phyloP scores from a whole-genome alignment of 164 flowering plant genomes.

The Nymphaea thermarum region DNA sequence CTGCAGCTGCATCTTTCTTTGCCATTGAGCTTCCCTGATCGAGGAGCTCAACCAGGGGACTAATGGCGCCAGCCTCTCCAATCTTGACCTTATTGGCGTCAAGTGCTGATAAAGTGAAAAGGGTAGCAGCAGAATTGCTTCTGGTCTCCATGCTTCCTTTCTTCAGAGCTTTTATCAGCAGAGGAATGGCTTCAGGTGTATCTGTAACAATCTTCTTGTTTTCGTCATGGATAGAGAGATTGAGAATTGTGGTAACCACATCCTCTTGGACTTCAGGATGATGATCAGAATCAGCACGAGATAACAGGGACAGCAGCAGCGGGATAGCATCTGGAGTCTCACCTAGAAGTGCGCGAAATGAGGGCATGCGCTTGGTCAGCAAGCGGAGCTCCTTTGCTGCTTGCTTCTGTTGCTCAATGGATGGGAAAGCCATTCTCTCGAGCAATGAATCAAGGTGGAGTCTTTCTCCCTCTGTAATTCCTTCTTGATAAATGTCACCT shows the following conservation, averaged over 20 bases:
- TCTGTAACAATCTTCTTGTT: slow-evolving; percentile 73
- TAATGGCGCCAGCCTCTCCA: slow-evolving; percentile 56
- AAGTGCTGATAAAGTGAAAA: slow-evolving; percentile 69
- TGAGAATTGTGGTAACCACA: slow-evolving; percentile 61
- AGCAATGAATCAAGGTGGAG: slow-evolving; percentile 31
- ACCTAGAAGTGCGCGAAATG: slow-evolving; percentile 62
- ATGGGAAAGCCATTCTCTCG: slow-evolving; percentile 27
- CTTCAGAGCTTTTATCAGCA: slow-evolving; percentile 50
- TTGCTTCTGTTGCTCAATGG: slow-evolving; percentile 35
- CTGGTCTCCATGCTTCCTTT: slow-evolving; percentile 53
- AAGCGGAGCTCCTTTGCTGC: slow-evolving; percentile 70
- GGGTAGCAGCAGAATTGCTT: slow-evolving; percentile 80
- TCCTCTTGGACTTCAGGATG: slow-evolving; percentile 66
- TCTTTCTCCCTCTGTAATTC: slow-evolving; percentile 26
- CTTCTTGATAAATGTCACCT: slow-evolving; percentile 20
- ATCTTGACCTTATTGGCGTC: slow-evolving; percentile 65
- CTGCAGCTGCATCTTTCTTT: slow-evolving; percentile 79
- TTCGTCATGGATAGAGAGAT: slow-evolving; percentile 66
- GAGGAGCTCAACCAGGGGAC: slow-evolving; percentile 48
- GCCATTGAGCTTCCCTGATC: slow-evolving; percentile 55
- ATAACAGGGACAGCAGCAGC: slow-evolving; percentile 41
- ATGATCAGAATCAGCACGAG: slow-evolving; percentile 13
- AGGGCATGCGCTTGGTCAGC: slow-evolving; percentile 53
- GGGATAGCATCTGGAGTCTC: slow-evolving; percentile 40
- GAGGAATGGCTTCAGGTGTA: slow-evolving; percentile 46